These are phyloP conservation scores for Afroboletus lepidellus DNA, from an alignment of 1,284 basidiomycete genomes.

Conservation along the genomic window DNA sequence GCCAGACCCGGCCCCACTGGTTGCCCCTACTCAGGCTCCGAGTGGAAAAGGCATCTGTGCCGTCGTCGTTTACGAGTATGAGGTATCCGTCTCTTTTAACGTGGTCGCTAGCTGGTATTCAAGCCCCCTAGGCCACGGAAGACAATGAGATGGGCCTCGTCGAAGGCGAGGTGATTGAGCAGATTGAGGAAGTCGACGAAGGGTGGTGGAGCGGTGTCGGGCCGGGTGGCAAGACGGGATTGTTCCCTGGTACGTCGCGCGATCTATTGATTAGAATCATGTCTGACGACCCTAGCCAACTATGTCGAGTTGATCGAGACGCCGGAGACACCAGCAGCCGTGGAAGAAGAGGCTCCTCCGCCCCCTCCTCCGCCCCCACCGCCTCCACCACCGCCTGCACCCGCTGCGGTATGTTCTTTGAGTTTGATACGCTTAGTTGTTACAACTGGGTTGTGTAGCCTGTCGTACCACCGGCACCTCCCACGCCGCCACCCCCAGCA, in stretches of 20 bases:
- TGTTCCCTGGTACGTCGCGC: constrained; percentile 66
- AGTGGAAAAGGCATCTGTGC: constrained; percentile 56
- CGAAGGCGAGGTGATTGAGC: constrained; percentile 81
- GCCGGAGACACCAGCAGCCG: constrained; percentile 38
- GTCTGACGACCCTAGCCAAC: constrained; percentile 49
- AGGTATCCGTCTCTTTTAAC: constrained; percentile 40
- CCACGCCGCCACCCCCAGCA: constrained; percentile 34
- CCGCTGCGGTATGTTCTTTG: constrained; percentile 36
- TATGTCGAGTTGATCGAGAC: constrained; percentile 75
- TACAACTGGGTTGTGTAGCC: constrained; percentile 35
- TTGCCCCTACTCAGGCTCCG: constrained; percentile 28
- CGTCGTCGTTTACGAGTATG: constrained; percentile 76
- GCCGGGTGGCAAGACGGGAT: constrained; percentile 60
- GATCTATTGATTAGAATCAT: neutral
- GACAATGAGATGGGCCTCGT: constrained; percentile 81
- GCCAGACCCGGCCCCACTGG: too few species aligned
- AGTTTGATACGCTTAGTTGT: too few species aligned
- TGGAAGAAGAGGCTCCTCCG: constrained; percentile 34
- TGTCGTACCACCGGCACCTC: constrained; percentile 43
- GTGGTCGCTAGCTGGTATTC: neutral
- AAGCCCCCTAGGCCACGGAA: constrained; percentile 55
- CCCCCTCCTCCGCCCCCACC: constrained; percentile 42
- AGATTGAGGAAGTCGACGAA: constrained; percentile 83
- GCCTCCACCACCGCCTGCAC: constrained; percentile 45
- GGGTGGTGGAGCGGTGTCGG: constrained; percentile 84